Conservation (phyloP, 495 filamentous ascomycete genomes). For the Hypoxylon fuscum region DNA sequence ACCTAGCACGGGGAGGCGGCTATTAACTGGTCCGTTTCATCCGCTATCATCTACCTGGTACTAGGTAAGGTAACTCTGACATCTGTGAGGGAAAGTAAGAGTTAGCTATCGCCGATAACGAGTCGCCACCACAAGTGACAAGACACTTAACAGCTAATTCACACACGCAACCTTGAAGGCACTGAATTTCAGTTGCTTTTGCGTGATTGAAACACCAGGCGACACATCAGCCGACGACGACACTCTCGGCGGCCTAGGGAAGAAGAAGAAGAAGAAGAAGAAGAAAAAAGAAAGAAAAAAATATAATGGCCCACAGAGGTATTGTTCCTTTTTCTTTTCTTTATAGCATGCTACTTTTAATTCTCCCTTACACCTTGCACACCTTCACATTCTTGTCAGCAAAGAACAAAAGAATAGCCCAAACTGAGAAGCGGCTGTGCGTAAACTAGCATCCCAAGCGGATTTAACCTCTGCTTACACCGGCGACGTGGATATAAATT, state of each 20-base stretch:
- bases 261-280: no score
- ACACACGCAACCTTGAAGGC: not conserved
- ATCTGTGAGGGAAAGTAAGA: not conserved
- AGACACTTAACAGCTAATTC: constrained; percentile 1
- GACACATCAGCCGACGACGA: no score
- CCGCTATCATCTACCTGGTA: no score
- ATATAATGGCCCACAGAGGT: constrained; percentile 37
- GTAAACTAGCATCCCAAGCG: constrained; percentile 26
- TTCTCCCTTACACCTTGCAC: not conserved
- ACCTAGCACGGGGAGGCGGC: constrained; percentile 1
- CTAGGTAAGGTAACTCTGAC: no score
- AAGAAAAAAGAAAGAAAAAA: no score
- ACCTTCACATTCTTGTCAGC: no score
- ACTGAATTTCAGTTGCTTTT: constrained; percentile 4
- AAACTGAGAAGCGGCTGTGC: constrained; percentile 20
- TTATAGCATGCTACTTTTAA: not conserved
- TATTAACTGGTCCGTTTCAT: no score
- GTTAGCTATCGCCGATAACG: constrained; percentile 15
- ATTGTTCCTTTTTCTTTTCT: constrained; percentile 7
- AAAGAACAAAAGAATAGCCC: not conserved
- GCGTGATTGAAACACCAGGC: constrained; percentile 1
- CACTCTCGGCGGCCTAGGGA: no score
- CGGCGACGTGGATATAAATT: constrained; percentile 3
- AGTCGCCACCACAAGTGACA: constrained; percentile 17
- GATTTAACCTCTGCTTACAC: constrained; percentile 16